Evolutionary conservation across 2,329 filamentous ascomycete species (phyloP).

Genomic region (Pseudopithomyces maydicus): DNA sequence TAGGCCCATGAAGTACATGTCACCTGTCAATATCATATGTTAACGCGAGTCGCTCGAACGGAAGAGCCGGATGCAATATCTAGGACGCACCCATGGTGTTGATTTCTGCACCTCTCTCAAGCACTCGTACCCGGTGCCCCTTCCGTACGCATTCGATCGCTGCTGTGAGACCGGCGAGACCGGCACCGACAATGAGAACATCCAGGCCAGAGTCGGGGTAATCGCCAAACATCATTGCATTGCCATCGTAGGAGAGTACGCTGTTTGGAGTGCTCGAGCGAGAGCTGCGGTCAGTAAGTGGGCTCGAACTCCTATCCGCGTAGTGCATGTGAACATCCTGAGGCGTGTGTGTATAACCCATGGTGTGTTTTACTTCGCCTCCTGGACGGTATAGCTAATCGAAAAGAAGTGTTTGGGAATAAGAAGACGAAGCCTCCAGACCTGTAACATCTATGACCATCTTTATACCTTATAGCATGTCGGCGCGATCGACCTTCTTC

Average conservation of each 20-base stretch:
- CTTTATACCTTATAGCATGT: not conserved
- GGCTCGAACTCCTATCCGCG: not conserved
- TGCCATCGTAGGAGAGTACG: constrained; percentile 3
- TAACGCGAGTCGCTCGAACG: not conserved
- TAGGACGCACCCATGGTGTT: constrained; percentile 22
- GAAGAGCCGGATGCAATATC: not conserved
- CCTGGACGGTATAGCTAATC: not conserved
- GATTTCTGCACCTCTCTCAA: constrained; percentile 32
- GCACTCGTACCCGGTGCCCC: constrained; percentile 30
- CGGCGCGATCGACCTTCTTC: not conserved
- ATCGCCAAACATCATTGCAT: not conserved
- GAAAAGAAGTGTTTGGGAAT: not conserved
- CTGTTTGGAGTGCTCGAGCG: not conserved
- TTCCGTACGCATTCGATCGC: constrained; percentile 32
- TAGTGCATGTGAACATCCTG: not conserved
- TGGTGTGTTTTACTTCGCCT: not conserved
- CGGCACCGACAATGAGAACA: constrained; percentile 30
- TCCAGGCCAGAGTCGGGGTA: constrained; percentile 40
- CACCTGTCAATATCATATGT: constrained; percentile 40
- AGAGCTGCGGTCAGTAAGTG: not conserved
- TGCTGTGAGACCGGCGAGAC: constrained; percentile 27
- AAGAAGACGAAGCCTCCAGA: too few species aligned
- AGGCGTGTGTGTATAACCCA: not conserved
- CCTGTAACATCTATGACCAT: not conserved
- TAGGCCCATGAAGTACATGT: constrained; percentile 61